Percentiles rank a stretch among this genome's conserved stretches.
phyloP scores from a whole-genome alignment of 768 basidiomycete genomes.

The Hypholoma fasciculare region DNA sequence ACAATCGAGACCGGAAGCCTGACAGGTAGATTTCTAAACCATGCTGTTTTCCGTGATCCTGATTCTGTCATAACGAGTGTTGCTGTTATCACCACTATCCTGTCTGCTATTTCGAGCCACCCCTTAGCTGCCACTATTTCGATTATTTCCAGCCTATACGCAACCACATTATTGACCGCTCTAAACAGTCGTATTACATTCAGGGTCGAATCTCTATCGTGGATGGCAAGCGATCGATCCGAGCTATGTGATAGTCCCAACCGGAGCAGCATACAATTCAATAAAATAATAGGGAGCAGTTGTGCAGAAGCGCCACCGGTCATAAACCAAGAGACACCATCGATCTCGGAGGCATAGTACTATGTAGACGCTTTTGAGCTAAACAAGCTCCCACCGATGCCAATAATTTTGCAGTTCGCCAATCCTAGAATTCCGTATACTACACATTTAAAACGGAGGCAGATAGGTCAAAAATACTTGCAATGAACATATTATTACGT shows the following conservation, averaged over 20 bases:
- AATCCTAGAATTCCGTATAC: no score
- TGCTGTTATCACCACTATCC: neutral
- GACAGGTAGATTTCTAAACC: neutral
- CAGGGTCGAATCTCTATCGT: neutral
- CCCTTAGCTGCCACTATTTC: neutral
- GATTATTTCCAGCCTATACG: neutral
- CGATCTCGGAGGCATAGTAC: no score
- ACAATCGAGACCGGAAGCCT: neutral
- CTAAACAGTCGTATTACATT: neutral
- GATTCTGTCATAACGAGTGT: neutral
- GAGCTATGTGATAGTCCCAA: no score
- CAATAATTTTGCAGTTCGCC: no score
- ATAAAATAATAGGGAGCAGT: no score
- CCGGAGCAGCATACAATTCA: no score
- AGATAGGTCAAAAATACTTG: neutral
- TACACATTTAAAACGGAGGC: no score
- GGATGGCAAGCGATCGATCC: no score
- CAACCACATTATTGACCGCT: neutral
- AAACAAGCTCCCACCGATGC: no score
- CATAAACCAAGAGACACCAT: no score
- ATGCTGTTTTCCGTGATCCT: neutral
- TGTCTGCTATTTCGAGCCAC: neutral
- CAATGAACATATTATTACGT: neutral
- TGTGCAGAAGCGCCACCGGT: no score
- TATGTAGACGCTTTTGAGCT: no score